Evolutionary conservation across 2,329 filamentous ascomycete genomes (phyloP).

Genomic region (Aspergillus latus): DNA sequence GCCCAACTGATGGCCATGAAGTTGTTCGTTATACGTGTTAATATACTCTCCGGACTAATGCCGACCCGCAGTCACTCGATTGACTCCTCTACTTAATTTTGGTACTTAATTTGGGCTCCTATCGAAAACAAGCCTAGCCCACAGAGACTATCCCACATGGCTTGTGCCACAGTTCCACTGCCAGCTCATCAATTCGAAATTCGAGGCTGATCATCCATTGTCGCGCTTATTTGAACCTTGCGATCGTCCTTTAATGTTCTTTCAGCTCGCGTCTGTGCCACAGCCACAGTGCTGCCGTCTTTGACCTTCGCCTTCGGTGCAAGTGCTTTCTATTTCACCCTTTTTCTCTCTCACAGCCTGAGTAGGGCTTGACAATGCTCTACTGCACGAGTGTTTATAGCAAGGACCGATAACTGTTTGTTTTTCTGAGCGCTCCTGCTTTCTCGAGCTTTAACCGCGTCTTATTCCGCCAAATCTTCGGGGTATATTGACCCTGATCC

Average conservation of each 20-base stretch:
- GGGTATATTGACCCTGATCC: neutral
- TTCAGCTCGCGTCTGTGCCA: neutral
- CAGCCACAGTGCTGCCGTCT: neutral
- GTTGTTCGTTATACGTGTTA: too few species aligned
- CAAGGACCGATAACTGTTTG: neutral
- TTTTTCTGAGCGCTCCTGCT: neutral
- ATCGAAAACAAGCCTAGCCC: constrained; percentile 3
- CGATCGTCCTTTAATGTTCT: constrained; percentile 2
- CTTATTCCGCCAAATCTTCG: neutral
- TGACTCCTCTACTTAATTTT: too few species aligned
- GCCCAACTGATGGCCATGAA: neutral
- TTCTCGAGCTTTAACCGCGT: neutral
- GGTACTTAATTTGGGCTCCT: neutral
- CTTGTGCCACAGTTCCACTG: constrained; percentile 7
- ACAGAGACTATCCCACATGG: neutral
- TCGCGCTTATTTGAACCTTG: neutral
- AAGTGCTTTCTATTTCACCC: neutral
- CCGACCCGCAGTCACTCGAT: too few species aligned
- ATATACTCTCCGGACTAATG: too few species aligned
- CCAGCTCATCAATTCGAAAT: constrained; percentile 9
- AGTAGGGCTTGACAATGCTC: neutral
- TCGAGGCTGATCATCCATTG: neutral
- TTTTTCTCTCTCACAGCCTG: neutral
- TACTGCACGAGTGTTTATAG: neutral
- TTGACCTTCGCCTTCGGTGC: neutral